Evolutionary conservation across 2,329 filamentous ascomycete genomes (phyloP), one percentile per base, ranked within the genome.

Genomic region (Triangularia verruculosa): DNA sequence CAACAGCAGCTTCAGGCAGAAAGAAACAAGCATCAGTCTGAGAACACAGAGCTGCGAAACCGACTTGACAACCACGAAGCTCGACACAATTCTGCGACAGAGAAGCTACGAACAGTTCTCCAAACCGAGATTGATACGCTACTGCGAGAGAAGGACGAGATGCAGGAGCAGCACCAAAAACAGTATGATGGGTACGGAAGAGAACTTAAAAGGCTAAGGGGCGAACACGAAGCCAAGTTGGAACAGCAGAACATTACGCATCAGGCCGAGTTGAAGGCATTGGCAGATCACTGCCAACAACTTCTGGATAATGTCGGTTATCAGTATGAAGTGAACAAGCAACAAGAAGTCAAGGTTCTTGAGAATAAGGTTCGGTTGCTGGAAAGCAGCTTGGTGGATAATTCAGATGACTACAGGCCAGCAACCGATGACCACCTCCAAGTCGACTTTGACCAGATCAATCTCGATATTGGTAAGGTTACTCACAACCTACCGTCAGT

Each of bases 341-440:
- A 54, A 32, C 51, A 54, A n/a, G 52, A 61, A 25, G 52, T 54
- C 12, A 27, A 52, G 3, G 34, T 59, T 15, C 58, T 69, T 9
- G 47, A 53, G 13, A 59, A 66, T 1, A 66, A 64, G 28, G 39
- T 71, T 30, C 59, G 32, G 30, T 65, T 64, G 6, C 60, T 72
- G 15, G 62, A 65, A 28, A 58, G 64, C 28, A 69, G 68, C 11
- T 61, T 71, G n/a, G 64, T 72, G 24, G 68, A 69, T 24, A 68
- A 68, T 53, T 64, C 66, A 6, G 69, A 72, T 55, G 70, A 71
- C 57, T 72, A 70, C 65, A 64, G 69, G 11, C 70, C 70, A 0
- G 68, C 69, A 9, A 69, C 69, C 0, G 70, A 72, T 59, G 64
- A 70, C 57, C 54, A 61, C 0, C 63, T 72, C 27, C 65, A 68